These are phyloP conservation scores for Phalaenopsis aphrodite DNA, from an alignment of 106 monocot genomes.

Conservation along the genomic window DNA sequence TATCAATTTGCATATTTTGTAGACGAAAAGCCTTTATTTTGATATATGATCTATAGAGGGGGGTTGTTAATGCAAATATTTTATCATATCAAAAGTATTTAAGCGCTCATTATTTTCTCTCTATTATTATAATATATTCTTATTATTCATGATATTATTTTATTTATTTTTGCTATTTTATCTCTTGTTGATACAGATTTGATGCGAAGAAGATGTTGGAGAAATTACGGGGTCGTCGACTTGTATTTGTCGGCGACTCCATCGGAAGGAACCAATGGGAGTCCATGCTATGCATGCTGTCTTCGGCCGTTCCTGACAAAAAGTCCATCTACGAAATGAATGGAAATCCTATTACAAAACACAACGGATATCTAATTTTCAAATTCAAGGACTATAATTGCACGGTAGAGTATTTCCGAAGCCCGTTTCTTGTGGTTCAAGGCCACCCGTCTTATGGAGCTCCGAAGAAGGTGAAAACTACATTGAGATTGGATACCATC, in stretches of 20 bases:
- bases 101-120: background rate
- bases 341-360: conserved; percentile 27
- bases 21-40: no score
- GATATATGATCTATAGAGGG: no score
- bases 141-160: background rate
- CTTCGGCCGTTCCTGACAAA: conserved; percentile 15
- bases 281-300: conserved; percentile 32
- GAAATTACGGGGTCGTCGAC: conserved; percentile 16
- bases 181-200: conserved; percentile 14
- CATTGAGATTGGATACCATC: conserved; percentile 18
- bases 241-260: conserved; percentile 32
- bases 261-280: conserved; percentile 43
- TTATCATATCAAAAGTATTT: background rate
- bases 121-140: background rate
- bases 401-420: conserved; percentile 31
- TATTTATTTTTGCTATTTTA: background rate
- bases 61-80: background rate
- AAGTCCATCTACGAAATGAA: conserved; percentile 25
- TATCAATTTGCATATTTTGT: no score
- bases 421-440: conserved; percentile 27
- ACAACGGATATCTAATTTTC: conserved; percentile 23
- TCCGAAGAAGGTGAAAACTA: conserved; percentile 13
- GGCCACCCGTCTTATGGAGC: conserved; percentile 12
- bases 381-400: conserved; percentile 30
- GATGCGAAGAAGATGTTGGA: conserved; percentile 27